phyloP scores from a whole-genome alignment of 2,329 filamentous ascomycete species.

The Neophaeococcomyces aloes region DNA sequence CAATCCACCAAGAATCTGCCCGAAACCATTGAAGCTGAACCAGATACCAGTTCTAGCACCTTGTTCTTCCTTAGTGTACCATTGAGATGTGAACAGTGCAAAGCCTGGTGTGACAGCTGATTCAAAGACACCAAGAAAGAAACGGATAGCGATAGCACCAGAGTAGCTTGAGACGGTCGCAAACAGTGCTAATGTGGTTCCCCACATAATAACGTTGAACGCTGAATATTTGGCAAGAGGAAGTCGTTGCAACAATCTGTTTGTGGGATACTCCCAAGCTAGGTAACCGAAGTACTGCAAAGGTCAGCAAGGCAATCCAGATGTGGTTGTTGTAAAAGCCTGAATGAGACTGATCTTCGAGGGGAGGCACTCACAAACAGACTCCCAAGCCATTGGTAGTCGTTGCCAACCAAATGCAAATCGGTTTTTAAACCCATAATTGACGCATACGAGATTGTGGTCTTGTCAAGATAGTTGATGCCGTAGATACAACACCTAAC shows the following conservation, averaged over 20 bases:
- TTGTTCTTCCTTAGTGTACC: slow-evolving; percentile 63
- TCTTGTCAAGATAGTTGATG: slow-evolving; percentile 45
- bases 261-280: slow-evolving; percentile 57
- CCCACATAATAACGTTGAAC: slow-evolving; percentile 55
- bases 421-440: slow-evolving; percentile 45
- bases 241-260: slow-evolving; percentile 51
- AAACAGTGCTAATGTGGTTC: slow-evolving; percentile 50
- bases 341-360: slow-evolving; percentile 37
- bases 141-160: slow-evolving; percentile 53
- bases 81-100: slow-evolving; percentile 57
- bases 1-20: slow-evolving; percentile 53
- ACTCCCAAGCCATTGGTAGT: slow-evolving; percentile 44
- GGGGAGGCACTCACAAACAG: no score
- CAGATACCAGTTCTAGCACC: slow-evolving; percentile 53
- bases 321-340: slow-evolving; percentile 11
- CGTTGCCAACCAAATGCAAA: slow-evolving; percentile 32
- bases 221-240: slow-evolving; percentile 58
- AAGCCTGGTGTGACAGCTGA: slow-evolving; percentile 59
- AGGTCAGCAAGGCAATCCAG: slow-evolving; percentile 18
- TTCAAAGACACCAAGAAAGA: slow-evolving; percentile 60
- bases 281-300: slow-evolving; percentile 36
- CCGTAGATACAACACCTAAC: not conserved
- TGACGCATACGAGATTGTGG: slow-evolving; percentile 42
- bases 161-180: slow-evolving; percentile 51
- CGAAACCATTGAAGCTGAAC: slow-evolving; percentile 58